These are phyloP conservation scores for Canavalia gladiata DNA, from an alignment of 306 rosid genomes.

Conservation along the genomic window DNA sequence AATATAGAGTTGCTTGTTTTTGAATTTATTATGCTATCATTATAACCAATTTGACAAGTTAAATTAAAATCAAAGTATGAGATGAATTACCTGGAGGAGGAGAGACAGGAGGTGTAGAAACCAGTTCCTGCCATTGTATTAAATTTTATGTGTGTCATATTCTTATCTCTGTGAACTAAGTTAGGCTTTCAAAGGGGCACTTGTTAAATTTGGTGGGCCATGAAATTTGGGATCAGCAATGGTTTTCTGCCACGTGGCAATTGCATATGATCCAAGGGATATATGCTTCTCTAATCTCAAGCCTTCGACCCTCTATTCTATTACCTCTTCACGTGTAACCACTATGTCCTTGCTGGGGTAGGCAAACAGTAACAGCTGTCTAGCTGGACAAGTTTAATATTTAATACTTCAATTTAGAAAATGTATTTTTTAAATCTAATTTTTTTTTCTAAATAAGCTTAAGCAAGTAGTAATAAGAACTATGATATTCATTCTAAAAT, in stretches of 20 bases:
- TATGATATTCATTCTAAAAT: too few relatives aligned
- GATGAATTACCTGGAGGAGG: slow-evolving; percentile 64
- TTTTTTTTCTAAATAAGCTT: not conserved
- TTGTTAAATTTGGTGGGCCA: slow-evolving; percentile 53
- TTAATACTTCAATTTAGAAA: too few relatives aligned
- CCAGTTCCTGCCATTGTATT: slow-evolving; percentile 73
- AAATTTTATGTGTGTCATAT: not conserved
- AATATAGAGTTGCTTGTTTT: slow-evolving; percentile 23
- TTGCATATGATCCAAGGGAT: slow-evolving; percentile 11
- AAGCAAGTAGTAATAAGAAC: not conserved
- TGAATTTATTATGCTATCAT: not conserved
- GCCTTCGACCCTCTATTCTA: not conserved
- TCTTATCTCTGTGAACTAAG: slow-evolving; percentile 13
- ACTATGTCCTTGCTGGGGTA: not conserved
- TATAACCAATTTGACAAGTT: slow-evolving; percentile 16
- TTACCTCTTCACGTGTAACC: not conserved
- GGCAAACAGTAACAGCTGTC: not conserved
- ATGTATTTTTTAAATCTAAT: too few relatives aligned
- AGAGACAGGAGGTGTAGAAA: slow-evolving; percentile 58
- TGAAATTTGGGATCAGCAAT: slow-evolving; percentile 72
- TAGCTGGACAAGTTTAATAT: not conserved
- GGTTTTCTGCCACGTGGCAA: slow-evolving; percentile 65
- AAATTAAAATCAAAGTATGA: slow-evolving; percentile 12
- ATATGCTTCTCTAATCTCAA: slow-evolving; percentile 19
- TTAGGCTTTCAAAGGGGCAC: slow-evolving; percentile 45